Conservation (phyloP, 305 asterid species). For the Nicotiana rustica region DNA sequence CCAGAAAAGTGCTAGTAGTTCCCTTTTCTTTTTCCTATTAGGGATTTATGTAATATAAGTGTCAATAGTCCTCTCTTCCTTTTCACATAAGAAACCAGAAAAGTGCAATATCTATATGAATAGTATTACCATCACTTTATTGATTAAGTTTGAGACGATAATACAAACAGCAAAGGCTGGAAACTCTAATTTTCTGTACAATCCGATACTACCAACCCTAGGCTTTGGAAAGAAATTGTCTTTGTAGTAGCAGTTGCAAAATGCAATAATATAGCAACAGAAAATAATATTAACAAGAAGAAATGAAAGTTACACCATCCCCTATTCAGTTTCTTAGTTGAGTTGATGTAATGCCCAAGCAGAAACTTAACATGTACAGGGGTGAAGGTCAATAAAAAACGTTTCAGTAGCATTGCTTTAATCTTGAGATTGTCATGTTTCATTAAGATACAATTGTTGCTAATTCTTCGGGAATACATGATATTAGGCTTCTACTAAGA, state of each 20-base stretch:
- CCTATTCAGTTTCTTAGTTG: not conserved
- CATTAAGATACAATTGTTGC: not conserved
- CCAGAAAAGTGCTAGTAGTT: no score
- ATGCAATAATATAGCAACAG: not conserved
- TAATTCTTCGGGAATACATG: not conserved
- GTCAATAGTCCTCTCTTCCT: not conserved
- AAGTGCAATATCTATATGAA: not conserved
- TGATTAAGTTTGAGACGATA: not conserved
- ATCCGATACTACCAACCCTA: not conserved
- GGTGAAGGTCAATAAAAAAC: not conserved
- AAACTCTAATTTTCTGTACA: no score
- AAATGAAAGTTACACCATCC: not conserved
- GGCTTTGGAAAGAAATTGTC: not conserved
- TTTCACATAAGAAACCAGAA: conserved; percentile 20
- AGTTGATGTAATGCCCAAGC: not conserved
- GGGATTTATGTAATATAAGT: not conserved
- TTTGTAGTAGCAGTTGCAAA: not conserved
- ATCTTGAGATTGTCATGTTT: not conserved
- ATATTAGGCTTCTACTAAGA: not conserved
- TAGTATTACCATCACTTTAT: not conserved
- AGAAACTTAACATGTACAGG: conserved; percentile 8
- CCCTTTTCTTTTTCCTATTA: no score
- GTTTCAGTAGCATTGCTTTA: not conserved
- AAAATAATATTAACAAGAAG: not conserved
- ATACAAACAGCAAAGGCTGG: not conserved